phyloP scores from a whole-genome alignment of 2,329 filamentous ascomycete species.

The Amesomyces nigricolor region DNA sequence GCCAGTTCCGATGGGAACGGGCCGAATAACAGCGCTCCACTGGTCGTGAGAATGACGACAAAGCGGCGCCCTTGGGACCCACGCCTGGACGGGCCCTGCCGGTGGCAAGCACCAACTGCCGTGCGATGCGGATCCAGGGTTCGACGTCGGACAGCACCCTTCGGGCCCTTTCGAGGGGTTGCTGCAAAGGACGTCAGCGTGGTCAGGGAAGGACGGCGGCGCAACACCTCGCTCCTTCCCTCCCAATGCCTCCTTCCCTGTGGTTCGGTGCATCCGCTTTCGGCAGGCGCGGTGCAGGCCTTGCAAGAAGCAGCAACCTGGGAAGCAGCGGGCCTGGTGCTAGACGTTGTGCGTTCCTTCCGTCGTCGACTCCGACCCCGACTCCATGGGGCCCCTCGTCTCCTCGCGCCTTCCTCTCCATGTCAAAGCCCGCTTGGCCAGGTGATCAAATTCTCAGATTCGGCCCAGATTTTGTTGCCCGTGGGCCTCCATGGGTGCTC shows the following conservation, averaged over 20 bases:
- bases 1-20: slow-evolving; percentile 15
- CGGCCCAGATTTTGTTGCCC: neutral
- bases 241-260: neutral
- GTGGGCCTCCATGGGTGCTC: neutral
- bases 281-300: slow-evolving; percentile 9
- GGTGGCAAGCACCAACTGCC: slow-evolving; percentile 7
- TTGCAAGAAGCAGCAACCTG: no score
- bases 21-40: slow-evolving; percentile 19
- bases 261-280: slow-evolving; percentile 4
- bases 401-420: slow-evolving; percentile 8
- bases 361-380: neutral
- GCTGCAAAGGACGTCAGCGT: neutral
- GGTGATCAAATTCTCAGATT: neutral
- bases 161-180: no score
- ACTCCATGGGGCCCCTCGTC: slow-evolving; percentile 10
- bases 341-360: neutral
- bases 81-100: neutral
- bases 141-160: no score
- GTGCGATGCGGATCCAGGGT: neutral
- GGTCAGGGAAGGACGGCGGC: neutral
- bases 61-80: neutral
- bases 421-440: slow-evolving; percentile 1
- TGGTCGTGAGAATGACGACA: slow-evolving; percentile 12
- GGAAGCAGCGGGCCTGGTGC: no score
- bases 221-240: neutral